Percentiles rank a stretch among this genome's conserved stretches.
Conservation (phyloP, 768 basidiomycete species). For the Phanerochaete carnosa region DNA sequence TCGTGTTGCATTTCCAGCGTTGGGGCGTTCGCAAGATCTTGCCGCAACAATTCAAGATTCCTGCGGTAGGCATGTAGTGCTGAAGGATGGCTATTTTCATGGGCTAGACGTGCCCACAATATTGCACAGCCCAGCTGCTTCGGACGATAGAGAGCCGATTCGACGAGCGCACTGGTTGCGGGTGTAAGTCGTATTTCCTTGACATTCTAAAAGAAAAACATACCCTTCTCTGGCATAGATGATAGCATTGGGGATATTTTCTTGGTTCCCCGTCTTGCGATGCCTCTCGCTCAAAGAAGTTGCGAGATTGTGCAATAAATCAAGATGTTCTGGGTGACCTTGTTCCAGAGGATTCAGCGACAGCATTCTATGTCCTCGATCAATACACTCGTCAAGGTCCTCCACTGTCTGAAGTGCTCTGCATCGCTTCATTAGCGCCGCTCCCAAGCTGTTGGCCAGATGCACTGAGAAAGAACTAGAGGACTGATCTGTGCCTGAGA, state of each 20-base stretch:
- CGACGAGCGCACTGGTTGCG: not conserved
- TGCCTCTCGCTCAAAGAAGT: not conserved
- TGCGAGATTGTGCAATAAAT: not conserved
- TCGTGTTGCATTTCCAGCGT: not conserved
- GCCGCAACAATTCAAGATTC: not conserved
- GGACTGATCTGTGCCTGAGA: not conserved
- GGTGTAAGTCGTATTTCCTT: not conserved
- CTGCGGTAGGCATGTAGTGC: not conserved
- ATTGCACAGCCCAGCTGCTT: not conserved
- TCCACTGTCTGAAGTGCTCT: not conserved
- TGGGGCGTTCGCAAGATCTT: not conserved
- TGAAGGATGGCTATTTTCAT: not conserved
- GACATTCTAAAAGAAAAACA: not conserved
- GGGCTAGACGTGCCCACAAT: not conserved
- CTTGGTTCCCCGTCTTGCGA: not conserved
- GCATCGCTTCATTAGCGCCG: not conserved
- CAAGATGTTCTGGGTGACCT: not conserved
- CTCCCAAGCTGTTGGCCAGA: not conserved
- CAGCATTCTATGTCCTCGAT: not conserved
- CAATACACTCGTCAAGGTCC: not conserved
- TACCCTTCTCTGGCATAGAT: too few relatives aligned
- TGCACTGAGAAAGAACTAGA: not conserved
- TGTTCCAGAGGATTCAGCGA: not conserved
- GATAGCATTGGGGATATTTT: not conserved
- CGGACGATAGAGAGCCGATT: not conserved